Percentiles rank a stretch among this genome's conserved stretches.
phyloP scores from a whole-genome alignment of 1,139 yeast species.

The Diutina rugosa region DNA sequence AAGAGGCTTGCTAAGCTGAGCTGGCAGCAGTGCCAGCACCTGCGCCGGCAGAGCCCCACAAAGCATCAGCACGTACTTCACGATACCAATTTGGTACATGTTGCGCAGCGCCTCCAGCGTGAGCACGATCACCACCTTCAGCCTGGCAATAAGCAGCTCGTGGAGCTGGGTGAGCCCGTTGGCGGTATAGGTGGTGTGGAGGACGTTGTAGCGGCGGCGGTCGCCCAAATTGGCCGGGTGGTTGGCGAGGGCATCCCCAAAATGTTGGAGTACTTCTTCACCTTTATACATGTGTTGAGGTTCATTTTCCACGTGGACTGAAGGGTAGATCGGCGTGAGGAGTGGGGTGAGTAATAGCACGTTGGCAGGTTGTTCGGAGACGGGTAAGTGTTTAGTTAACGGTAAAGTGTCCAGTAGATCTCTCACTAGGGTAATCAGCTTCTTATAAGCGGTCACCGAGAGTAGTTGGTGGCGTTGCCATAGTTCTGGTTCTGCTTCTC shows the following conservation, averaged over 20 bases:
- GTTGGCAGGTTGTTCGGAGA: slow-evolving; percentile 13
- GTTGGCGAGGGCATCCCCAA: slow-evolving; percentile 28
- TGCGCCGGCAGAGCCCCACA: slow-evolving; percentile 36
- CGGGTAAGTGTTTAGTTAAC: slow-evolving; percentile 16
- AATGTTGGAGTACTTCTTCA: slow-evolving; percentile 44
- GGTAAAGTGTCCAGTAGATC: slow-evolving; percentile 44
- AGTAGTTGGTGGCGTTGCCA: slow-evolving; percentile 34
- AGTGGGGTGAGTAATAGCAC: slow-evolving; percentile 43
- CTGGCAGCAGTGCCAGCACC: slow-evolving; percentile 7
- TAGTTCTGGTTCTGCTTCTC: slow-evolving; percentile 15
- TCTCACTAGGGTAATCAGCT: slow-evolving; percentile 42
- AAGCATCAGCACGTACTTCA: slow-evolving; percentile 42
- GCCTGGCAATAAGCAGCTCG: slow-evolving; percentile 40
- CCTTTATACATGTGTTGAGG: slow-evolving; percentile 27
- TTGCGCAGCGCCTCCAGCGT: slow-evolving; percentile 54
- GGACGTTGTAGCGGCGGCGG: slow-evolving; percentile 28
- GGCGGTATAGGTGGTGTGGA: slow-evolving; percentile 54
- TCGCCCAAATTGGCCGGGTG: slow-evolving; percentile 15
- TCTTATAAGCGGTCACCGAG: slow-evolving; percentile 35
- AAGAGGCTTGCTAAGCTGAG: slow-evolving; percentile 31
- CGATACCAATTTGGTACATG: slow-evolving; percentile 55
- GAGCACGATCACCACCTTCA: slow-evolving; percentile 43
- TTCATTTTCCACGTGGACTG: slow-evolving; percentile 4
- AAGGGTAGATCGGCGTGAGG: slow-evolving; percentile 30
- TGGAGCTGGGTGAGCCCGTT: slow-evolving; percentile 50